Base-by-base conservation (phyloP, 1,139 yeast species). In the Nakaseomyces glabratus region DNA sequence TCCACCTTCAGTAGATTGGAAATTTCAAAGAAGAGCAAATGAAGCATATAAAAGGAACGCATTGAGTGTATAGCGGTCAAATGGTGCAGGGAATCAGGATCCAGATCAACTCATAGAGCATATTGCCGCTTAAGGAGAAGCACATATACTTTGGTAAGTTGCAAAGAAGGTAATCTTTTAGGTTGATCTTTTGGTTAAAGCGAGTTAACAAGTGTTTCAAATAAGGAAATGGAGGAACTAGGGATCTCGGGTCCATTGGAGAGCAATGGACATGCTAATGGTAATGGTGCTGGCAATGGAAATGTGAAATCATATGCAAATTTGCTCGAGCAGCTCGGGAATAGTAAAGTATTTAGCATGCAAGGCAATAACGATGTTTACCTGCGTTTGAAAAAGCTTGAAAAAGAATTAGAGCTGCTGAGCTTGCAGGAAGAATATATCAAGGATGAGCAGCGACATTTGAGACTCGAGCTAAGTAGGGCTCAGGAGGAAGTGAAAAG, bases 401-500 rank as follows among this genome's bases (percentile, higher is more conserved):
- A 90, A 57, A 84, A 88, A 47, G 95, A 88, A 54, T 71, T 84
- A 50, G 95, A 88, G 51, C 66, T 90, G 37, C 64, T 93, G 44
- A 65, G 73, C 39, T 67, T 90, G 46, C 98, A 90, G 62, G 98
- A 90, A 60, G 97, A 88, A 42, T 93, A 88, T 59, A 86, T 93
- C 56, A 90, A 90, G 58, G 98, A 90, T 58, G 99, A 93, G 61
- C 96, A 88, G 57, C 93, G 96, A 55, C 95, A 88, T 61, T 70
- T 93, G 56, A 88, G 85, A 56, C 71, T 97, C 47, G 99, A 93
- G 63, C 71, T 93, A 39, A 78, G 88, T 30, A 76, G 97, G 49
- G 98, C 98, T 1, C 98, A 93, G 60, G 98, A 93, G 61, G 99
- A 93, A 61, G 98, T 90, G 33, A 90, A 90, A 61, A 75, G 96